Base-by-base conservation (phyloP, 306 rosid species). In the Acacia confusa region DNA sequence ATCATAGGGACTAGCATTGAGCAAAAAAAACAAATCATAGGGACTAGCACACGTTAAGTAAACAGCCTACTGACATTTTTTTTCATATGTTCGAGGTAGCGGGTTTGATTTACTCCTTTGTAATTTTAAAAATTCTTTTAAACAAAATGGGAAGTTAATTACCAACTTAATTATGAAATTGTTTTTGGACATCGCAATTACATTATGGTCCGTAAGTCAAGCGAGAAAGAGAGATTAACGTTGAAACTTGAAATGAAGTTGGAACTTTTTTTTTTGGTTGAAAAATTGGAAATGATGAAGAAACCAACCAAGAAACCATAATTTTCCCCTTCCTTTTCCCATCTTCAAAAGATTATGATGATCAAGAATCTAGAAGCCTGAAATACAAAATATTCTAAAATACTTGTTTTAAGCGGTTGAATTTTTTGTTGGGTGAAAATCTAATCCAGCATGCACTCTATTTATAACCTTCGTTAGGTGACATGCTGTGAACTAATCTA, bases 321-420 rank as follows among this genome's bases (percentile, higher is more conserved):
- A 64, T 7, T 53, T 19, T 74, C 75, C 81, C 36, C 73, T 68
- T 77, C 66, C 28, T 75, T 78, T 70, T 24, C 40, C 61, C 78
- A 83, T 81, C 84, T 85, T 83, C 86, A 38, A 78, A 78, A 77
- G 73, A 52, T 48, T 76, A 78, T 41, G 81, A 53, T 19, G 25
- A 20, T 19, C 11, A 8, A 20, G 15, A 8, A 57, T 2, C 15
- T 2, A 57, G 6, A 19, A 28, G 0, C 28, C 4, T 57, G 55
- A 57, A 57, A 57, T 9, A 57, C 63, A 57, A 57, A 57, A 57
- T 57, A 57, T 22, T 57, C 30, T 60, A 4, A 60, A 24, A 25
- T 60, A 60, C 17, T 24, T 6, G 4, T 25, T 24, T 2, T 60
- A 24, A 17, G 7, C 2, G 28, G 65, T 9, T 58, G 65, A 10